phyloP scores from a whole-genome alignment of 225 moss, liverwort and hornwort species.

The Straminergon stramineum region DNA sequence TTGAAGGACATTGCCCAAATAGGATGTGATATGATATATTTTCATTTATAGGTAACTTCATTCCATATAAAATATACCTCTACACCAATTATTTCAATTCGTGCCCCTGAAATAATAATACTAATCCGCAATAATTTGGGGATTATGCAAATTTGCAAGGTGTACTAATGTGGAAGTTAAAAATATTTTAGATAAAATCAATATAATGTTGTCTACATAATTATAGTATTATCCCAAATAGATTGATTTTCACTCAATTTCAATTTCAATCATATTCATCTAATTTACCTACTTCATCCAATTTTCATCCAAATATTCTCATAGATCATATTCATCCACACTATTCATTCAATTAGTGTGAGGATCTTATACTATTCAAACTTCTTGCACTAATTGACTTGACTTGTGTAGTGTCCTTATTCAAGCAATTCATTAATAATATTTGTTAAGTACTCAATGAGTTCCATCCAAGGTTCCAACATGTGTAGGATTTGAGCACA shows the following conservation, averaged over 20 bases:
- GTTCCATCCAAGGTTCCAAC: too few species aligned
- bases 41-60: neutral
- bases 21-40: neutral
- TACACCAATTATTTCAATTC: neutral
- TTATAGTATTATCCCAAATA: neutral
- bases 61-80: neutral
- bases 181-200: neutral
- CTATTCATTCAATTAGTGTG: neutral
- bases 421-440: neutral
- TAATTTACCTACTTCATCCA: neutral
- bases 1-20: accelerated
- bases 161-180: accelerated
- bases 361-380: too few species aligned
- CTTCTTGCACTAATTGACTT: neutral
- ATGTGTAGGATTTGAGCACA: neutral
- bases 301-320: neutral
- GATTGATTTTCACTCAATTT: neutral
- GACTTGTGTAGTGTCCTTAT: neutral
- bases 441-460: neutral
- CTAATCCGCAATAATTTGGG: neutral
- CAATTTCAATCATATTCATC: neutral
- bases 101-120: accelerated
- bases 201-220: neutral
- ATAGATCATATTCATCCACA: neutral
- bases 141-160: neutral